Conservation (phyloP, 2,329 filamentous ascomycete genomes). For the Botrytis paeoniae region DNA sequence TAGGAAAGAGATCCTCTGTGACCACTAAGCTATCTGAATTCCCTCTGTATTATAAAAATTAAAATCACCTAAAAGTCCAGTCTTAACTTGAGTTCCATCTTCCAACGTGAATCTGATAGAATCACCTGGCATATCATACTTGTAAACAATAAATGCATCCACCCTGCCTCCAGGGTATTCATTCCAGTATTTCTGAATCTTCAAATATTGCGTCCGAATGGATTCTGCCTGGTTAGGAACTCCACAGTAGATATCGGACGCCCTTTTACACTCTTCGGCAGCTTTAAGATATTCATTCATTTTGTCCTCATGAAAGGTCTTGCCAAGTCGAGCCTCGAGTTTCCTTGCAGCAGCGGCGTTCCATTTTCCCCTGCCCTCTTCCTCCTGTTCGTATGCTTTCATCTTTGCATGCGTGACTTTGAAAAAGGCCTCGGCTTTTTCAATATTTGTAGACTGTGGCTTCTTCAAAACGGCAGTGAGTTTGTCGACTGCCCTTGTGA, state of each 20-base stretch:
- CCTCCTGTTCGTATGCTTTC: neutral
- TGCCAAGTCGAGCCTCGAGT: neutral
- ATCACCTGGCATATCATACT: neutral
- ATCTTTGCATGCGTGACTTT: neutral
- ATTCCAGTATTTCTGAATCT: neutral
- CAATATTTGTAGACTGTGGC: neutral
- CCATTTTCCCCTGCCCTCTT: neutral
- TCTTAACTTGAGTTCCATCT: neutral
- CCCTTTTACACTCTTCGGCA: neutral
- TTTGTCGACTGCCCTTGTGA: neutral
- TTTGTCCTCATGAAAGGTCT: neutral
- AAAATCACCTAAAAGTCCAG: fast-evolving
- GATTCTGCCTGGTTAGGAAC: neutral
- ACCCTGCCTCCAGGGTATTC: neutral
- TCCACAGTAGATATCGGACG: neutral
- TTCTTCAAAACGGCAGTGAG: neutral
- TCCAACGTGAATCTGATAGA: neutral
- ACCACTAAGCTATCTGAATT: neutral
- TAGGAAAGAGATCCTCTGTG: neutral
- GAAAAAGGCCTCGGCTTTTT: neutral
- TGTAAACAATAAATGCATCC: neutral
- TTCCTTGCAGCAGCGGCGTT: neutral
- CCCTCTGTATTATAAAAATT: neutral
- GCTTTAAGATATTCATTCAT: neutral
- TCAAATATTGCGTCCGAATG: neutral